Evolutionary conservation across 140 eudicot genomes (phyloP).

Genomic region (Erigeron philadelphicus): DNA sequence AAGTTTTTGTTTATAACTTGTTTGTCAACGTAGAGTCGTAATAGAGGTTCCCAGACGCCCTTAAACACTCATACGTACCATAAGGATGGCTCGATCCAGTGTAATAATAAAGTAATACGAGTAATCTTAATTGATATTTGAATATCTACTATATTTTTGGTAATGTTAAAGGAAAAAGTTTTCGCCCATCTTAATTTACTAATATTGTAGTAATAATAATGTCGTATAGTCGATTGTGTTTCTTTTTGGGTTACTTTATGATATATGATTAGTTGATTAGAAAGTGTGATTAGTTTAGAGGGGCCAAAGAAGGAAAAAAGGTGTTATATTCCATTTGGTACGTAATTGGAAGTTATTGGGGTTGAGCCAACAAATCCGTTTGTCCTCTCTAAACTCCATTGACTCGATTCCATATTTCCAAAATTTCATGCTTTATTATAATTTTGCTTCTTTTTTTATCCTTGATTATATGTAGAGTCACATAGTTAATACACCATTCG

Average conservation of each 20-base stretch:
- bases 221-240: slow-evolving; percentile 13
- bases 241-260: slow-evolving; percentile 17
- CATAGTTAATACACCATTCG: too few species aligned
- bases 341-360: slow-evolving; percentile 33
- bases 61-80: too few species aligned
- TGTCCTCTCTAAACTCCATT: slow-evolving; percentile 25
- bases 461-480: neutral
- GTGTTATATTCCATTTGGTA: slow-evolving; percentile 29
- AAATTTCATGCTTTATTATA: slow-evolving; percentile 17
- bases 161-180: too few species aligned
- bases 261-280: slow-evolving; percentile 26
- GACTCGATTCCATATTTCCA: slow-evolving; percentile 23
- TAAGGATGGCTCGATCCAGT: too few species aligned
- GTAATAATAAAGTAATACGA: too few species aligned
- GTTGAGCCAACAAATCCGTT: slow-evolving; percentile 39
- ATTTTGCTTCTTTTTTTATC: slow-evolving; percentile 16
- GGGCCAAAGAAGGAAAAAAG: slow-evolving; percentile 17
- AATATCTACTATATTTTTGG: too few species aligned
- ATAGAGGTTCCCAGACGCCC: too few species aligned
- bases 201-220: neutral
- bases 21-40: too few species aligned
- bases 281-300: slow-evolving; percentile 32
- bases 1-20: too few species aligned
- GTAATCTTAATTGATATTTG: too few species aligned
- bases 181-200: too few species aligned